Evolutionary conservation across 495 filamentous ascomycete genomes (phyloP), one percentile per base, ranked within the genome.

Genomic region (Clohesyomyces aquaticus): DNA sequence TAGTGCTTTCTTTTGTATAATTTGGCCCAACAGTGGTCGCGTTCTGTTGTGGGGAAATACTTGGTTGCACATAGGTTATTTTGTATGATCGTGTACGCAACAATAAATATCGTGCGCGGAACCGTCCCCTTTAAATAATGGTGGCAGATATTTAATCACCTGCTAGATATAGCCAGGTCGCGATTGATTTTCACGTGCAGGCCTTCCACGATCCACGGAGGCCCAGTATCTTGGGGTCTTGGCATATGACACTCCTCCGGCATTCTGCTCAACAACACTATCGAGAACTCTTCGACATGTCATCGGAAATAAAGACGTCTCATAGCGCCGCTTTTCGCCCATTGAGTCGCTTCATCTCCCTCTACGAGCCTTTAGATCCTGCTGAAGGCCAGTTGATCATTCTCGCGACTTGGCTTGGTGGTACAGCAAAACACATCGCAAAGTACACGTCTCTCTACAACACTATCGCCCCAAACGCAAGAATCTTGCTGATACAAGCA

Each of bases 341-440:
- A 9, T 27, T 52, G 23, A 52, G 23, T 25, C 19, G 32, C 21
- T 38, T 14, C 18, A 52, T 60, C 21, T 52, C 46, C 10, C 56
- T 66, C 42, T 69, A 47, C 43, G 59, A 50, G 9, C 69, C 66
- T 21, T 27, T 22, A 2, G 19, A 51, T 2, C 55, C 69, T 8
- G 61, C 21, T 0, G 22, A 48, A 38, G 62, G 55, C n/a, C 66
- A 52, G 46, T 54, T 72, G 23, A 48, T 67, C 47, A 67, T 72
- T 28, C 22, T 73, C 22, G 73, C 67, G 51, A 68, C 55, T 19
- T 72, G 70, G 67, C 38, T 67, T 8, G 71, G 68, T 27, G 70
- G 62, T 23, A 58, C 47, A 19, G 48, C 18, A 1, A 67, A 68
- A 50, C 67, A 72, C 56, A 71, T 72, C n/a, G 42, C 60, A 16